Percentiles rank a stretch among this genome's conserved stretches.
Evolutionary conservation across 805 yeast genomes (phyloP).

Genomic region (Teunomyces kruisii): DNA sequence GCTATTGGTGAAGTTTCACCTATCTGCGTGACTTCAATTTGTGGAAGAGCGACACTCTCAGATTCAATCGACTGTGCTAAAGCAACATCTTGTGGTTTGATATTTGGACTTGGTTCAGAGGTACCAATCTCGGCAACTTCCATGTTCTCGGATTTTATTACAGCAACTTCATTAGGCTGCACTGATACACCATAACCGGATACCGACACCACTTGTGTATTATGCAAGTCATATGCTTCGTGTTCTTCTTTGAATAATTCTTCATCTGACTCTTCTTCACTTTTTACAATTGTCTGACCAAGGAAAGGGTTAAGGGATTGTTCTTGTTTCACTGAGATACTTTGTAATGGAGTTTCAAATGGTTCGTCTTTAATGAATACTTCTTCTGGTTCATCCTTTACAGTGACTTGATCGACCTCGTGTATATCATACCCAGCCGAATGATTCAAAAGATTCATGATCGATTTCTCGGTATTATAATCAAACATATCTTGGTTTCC

Average conservation of each 20-base stretch:
- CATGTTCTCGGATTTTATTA: neutral
- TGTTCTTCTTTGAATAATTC: neutral
- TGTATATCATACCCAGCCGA: slow-evolving; percentile 10
- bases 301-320: neutral
- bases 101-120: neutral
- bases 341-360: neutral
- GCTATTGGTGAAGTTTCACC: neutral
- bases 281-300: neutral
- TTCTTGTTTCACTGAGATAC: neutral
- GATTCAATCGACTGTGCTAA: no score
- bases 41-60: neutral
- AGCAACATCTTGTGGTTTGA: no score
- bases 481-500: slow-evolving; percentile 30
- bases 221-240: neutral
- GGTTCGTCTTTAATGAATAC: neutral
- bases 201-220: neutral
- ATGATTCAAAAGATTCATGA: slow-evolving; percentile 36
- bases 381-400: slow-evolving; percentile 5
- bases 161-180: neutral
- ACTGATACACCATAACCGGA: neutral
- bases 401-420: neutral
- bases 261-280: neutral
- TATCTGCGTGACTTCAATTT: neutral
- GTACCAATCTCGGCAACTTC: neutral
- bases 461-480: slow-evolving; percentile 40